Percentiles rank a stretch among this genome's conserved stretches.
phyloP scores from a whole-genome alignment of 345 rosid species.

The Gossypium anomalum region DNA sequence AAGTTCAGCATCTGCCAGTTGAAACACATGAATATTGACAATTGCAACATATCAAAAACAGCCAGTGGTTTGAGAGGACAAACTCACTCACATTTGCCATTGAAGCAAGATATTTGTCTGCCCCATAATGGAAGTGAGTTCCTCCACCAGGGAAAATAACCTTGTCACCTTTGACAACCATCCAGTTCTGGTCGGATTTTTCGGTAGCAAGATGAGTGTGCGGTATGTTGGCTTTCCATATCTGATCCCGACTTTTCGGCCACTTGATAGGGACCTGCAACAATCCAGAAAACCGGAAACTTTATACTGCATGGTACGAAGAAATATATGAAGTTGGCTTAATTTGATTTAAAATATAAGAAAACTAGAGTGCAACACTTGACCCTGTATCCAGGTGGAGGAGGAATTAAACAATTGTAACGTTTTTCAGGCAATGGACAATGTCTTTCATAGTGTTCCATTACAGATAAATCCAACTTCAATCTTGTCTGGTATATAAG shows the following conservation, averaged over 20 bases:
- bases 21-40: slow-evolving; percentile 14
- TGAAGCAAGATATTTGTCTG: slow-evolving; percentile 88
- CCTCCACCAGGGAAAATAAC: slow-evolving; percentile 93
- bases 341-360: background rate
- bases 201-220: slow-evolving; percentile 97
- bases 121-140: slow-evolving; percentile 97
- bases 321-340: background rate
- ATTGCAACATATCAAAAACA: background rate
- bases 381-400: slow-evolving; percentile 93
- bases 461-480: slow-evolving; percentile 85
- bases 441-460: slow-evolving; percentile 99
- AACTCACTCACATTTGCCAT: slow-evolving; percentile 72
- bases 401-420: slow-evolving; percentile 94
- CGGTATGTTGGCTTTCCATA: slow-evolving; percentile 97
- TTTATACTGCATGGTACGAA: background rate
- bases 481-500: slow-evolving; percentile 85
- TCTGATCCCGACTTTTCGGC: slow-evolving; percentile 98
- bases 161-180: slow-evolving; percentile 95
- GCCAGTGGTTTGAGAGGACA: background rate
- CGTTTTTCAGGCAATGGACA: slow-evolving; percentile 89
- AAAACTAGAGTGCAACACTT: background rate
- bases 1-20: slow-evolving; percentile 83
- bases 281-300: background rate
- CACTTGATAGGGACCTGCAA: slow-evolving; percentile 88
- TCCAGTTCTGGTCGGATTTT: slow-evolving; percentile 99